Evolutionary conservation across 2,329 filamentous ascomycete genomes (phyloP).

Genomic region (Aspergillus floridensis): DNA sequence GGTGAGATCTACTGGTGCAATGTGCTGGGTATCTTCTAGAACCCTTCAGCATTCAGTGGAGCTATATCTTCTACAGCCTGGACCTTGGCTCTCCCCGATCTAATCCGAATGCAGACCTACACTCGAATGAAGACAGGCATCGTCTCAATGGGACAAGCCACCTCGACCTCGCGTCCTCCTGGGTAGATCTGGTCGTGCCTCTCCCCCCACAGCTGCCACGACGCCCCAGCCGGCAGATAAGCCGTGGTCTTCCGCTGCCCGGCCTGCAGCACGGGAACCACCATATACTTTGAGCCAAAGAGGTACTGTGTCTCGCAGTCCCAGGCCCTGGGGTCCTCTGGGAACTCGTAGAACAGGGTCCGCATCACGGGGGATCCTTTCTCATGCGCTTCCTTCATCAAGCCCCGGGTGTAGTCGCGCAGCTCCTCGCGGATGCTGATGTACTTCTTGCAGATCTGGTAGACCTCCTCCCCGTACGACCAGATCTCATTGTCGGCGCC

Average conservation of each 20-base stretch:
- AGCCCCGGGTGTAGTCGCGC: conserved; percentile 54
- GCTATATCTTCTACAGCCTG: no score
- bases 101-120: background rate
- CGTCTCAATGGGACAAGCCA: conserved; percentile 45
- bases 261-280: conserved; percentile 55
- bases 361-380: conserved; percentile 62
- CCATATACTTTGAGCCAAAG: conserved; percentile 60
- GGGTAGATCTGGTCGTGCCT: conserved; percentile 26
- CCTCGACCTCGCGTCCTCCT: conserved; percentile 42
- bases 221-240: conserved; percentile 53
- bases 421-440: conserved; percentile 58
- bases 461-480: conserved; percentile 62
- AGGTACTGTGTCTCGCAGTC: conserved; percentile 61
- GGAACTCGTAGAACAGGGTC: conserved; percentile 64
- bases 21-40: no score
- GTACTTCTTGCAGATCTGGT: conserved; percentile 60
- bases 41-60: no score
- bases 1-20: no score
- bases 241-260: conserved; percentile 46
- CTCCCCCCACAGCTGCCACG: conserved; percentile 46
- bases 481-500: conserved; percentile 55
- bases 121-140: conserved; percentile 48
- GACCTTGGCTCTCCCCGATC: background rate
- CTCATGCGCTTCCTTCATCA: conserved; percentile 62
- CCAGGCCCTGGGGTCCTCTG: conserved; percentile 55